Base-by-base conservation (phyloP, 108 stramenopile species). In the Skeletonema grethae region DNA sequence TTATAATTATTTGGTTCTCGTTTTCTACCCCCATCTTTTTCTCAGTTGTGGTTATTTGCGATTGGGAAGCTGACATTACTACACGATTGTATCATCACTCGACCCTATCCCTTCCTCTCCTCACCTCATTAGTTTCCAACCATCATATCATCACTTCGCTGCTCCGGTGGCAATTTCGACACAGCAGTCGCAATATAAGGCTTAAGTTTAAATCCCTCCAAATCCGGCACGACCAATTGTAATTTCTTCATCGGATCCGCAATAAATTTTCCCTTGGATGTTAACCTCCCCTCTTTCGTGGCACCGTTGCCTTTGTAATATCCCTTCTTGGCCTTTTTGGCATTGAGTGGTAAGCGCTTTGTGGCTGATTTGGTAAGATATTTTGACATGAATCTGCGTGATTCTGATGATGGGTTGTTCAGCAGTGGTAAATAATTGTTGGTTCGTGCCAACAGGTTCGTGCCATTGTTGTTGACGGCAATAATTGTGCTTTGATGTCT, bases 251-350 rank as follows among this genome's bases (percentile, higher is more conserved):
- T 67, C 1, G 80, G 88, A 71, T 95, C 90, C 2, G 87, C 77
- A 65, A 95, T 79, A 60, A 91, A 95, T 80, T 72, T 86, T 60
- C 86, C 91, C 39, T 90, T 95, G 66, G 76, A 79, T 30, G 79
- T 90, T 25, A 91, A 31, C 34, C 81, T 59, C 28, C 94, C 94
- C 55, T 95, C 91, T 53, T 86, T 90, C 4, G 90, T 95, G 39
- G 72, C 77, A 60, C 91, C 90, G n/a, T 92, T 95, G 29, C 94
- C 94, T 75, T 95, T 95, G 83, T 95, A 95, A 71, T 82, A 95
- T 48, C 93, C 93, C 75, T 95, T 95, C 31, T 82, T 71, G 9
- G 86, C 94, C 22, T 87, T 82, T 67, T 95, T 95, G 36, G 90
- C 89, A 24, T 82, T 88, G 39, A 95, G 83, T 5, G 90, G 90